A percentile compares a stretch with the other conserved stretches of the same genome.
These are phyloP conservation scores for Penicillium sp. DNA, from an alignment of 2,329 filamentous ascomycete genomes.

Conservation along the genomic window DNA sequence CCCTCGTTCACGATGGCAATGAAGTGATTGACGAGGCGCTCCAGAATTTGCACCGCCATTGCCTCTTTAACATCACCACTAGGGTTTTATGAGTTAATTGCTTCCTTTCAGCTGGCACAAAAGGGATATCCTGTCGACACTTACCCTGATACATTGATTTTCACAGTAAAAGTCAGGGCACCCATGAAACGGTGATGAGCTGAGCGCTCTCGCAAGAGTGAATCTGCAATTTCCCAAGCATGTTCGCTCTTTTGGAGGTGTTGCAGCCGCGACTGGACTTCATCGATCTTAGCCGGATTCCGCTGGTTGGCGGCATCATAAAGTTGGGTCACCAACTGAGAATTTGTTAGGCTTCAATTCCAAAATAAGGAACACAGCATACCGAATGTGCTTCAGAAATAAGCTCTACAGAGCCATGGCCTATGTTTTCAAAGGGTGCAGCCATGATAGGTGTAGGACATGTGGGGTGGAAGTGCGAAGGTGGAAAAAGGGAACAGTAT, in stretches of 20 bases:
- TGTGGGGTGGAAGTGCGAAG: constrained; percentile 1
- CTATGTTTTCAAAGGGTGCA: constrained; percentile 5
- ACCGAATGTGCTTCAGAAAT: constrained; percentile 14
- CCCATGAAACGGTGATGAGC: constrained; percentile 81
- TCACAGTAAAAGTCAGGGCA: constrained; percentile 86
- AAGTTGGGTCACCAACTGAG: constrained; percentile 36
- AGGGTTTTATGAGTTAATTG: neutral
- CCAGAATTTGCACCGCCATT: constrained; percentile 35
- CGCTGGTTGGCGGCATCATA: constrained; percentile 45
- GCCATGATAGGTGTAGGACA: constrained; percentile 9
- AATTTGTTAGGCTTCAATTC: neutral
- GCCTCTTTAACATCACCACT: constrained; percentile 38
- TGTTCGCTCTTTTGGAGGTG: constrained; percentile 70
- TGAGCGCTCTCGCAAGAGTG: constrained; percentile 64
- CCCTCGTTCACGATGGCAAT: constrained; percentile 37
- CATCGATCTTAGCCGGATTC: constrained; percentile 41
- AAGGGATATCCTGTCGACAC: constrained; percentile 15
- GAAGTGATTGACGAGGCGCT: constrained; percentile 42
- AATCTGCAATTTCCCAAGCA: constrained; percentile 82
- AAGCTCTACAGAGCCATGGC: constrained; percentile 3
- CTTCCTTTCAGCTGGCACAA: neutral
- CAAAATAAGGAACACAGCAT: neutral
- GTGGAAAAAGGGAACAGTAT: constrained; percentile 7
- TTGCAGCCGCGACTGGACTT: constrained; percentile 71
- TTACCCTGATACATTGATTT: constrained; percentile 85